phyloP scores from a whole-genome alignment of 371 early-diverging fungal genomes.

The Haplosporangium sp. region DNA sequence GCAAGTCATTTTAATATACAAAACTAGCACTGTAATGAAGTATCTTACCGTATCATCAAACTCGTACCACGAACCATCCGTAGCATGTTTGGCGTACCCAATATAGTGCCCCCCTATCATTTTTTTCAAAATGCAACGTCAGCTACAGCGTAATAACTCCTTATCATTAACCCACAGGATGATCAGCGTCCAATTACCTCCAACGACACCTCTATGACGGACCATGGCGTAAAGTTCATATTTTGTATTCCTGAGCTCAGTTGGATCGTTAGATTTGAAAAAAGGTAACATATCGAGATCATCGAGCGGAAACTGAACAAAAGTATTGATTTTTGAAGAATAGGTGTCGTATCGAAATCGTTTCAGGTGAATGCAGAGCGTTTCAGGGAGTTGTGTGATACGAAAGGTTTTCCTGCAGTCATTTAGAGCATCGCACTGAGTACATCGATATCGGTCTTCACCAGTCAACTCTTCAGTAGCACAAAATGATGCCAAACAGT shows the following conservation, averaged over 20 bases:
- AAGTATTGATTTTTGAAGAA: slow-evolving; percentile 62
- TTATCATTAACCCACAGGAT: too few species aligned
- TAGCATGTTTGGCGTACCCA: slow-evolving; percentile 56
- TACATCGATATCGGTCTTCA: slow-evolving; percentile 58
- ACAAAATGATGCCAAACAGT: slow-evolving; percentile 59
- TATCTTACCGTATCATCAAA: slow-evolving; percentile 57
- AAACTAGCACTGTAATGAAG: neutral
- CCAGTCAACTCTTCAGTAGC: slow-evolving; percentile 59
- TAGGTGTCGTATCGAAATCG: slow-evolving; percentile 57
- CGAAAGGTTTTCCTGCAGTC: slow-evolving; percentile 56
- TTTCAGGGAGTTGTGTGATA: slow-evolving; percentile 58
- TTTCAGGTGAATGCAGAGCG: slow-evolving; percentile 62
- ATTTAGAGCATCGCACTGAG: slow-evolving; percentile 52
- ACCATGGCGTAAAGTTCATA: slow-evolving; percentile 63
- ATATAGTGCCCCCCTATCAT: slow-evolving; percentile 60
- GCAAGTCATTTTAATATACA: too few species aligned
- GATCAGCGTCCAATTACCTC: slow-evolving; percentile 32
- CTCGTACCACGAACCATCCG: slow-evolving; percentile 57
- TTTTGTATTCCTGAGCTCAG: slow-evolving; percentile 34
- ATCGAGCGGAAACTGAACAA: slow-evolving; percentile 62
- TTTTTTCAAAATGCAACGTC: too few species aligned
- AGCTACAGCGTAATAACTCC: too few species aligned
- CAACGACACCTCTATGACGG: slow-evolving; percentile 60
- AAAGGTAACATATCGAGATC: slow-evolving; percentile 61
- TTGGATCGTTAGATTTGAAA: slow-evolving; percentile 38